Evolutionary conservation across 2,329 filamentous ascomycete genomes (phyloP).

Genomic region (Claviceps fusiformis): DNA sequence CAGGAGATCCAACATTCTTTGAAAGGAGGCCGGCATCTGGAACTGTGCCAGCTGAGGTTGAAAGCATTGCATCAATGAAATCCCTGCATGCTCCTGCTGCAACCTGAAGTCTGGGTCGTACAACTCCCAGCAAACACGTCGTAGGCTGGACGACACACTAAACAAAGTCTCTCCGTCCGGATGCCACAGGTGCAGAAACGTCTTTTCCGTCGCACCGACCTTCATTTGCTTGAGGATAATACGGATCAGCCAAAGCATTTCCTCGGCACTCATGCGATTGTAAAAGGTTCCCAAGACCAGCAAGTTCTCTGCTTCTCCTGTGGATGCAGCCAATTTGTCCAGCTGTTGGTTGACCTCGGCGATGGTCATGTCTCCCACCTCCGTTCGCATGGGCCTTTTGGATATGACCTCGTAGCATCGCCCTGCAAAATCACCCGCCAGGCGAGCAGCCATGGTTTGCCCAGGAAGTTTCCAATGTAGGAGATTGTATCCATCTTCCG

Average conservation of each 20-base stretch:
- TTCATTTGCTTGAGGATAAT: slow-evolving; percentile 76
- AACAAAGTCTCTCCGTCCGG: slow-evolving; percentile 66
- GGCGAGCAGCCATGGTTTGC: slow-evolving; percentile 43
- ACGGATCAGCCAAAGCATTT: slow-evolving; percentile 86
- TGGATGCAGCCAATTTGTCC: slow-evolving; percentile 61
- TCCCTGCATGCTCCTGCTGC: slow-evolving; percentile 58
- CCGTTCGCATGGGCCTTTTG: slow-evolving; percentile 64
- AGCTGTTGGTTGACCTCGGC: slow-evolving; percentile 80
- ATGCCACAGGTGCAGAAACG: slow-evolving; percentile 73
- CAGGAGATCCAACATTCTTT: slow-evolving; percentile 61
- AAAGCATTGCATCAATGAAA: slow-evolving; percentile 85
- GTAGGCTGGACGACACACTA: slow-evolving; percentile 79
- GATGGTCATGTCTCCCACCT: slow-evolving; percentile 68
- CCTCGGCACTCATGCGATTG: slow-evolving; percentile 79
- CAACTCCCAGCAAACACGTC: slow-evolving; percentile 90
- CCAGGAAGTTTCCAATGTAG: slow-evolving; percentile 88
- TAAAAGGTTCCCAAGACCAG: slow-evolving; percentile 78
- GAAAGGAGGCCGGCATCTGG: slow-evolving; percentile 64
- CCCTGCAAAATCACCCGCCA: slow-evolving; percentile 84
- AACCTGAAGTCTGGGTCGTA: slow-evolving; percentile 59
- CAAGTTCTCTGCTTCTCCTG: slow-evolving; percentile 72
- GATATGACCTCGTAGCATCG: slow-evolving; percentile 77
- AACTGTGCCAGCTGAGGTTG: slow-evolving; percentile 92
- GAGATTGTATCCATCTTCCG: slow-evolving; percentile 74
- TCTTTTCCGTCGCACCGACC: slow-evolving; percentile 71